A percentile compares a stretch with the other conserved stretches of the same genome.
These are phyloP conservation scores for Rhizopogon vinicolor DNA, from an alignment of 768 basidiomycete species.

Conservation along the genomic window DNA sequence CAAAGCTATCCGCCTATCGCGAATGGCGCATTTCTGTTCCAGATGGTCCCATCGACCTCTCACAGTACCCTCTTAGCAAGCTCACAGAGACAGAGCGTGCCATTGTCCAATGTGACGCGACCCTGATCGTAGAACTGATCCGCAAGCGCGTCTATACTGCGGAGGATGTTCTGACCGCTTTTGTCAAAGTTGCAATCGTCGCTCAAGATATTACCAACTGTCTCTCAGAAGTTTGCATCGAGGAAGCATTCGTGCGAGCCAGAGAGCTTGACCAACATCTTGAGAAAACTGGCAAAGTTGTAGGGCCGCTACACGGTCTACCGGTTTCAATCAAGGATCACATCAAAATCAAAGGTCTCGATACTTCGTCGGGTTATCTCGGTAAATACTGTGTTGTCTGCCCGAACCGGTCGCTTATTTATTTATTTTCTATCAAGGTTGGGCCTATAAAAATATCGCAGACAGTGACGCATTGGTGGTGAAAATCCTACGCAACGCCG, in stretches of 20 bases:
- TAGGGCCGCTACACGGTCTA: slow-evolving; percentile 42
- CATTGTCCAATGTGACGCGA: slow-evolving; percentile 28
- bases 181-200: slow-evolving; percentile 21
- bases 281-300: slow-evolving; percentile 38
- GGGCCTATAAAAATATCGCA: slow-evolving; percentile 34
- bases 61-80: slow-evolving; percentile 20
- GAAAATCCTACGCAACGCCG: slow-evolving; percentile 38
- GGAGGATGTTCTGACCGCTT: slow-evolving; percentile 21
- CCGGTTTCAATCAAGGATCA: slow-evolving; percentile 46
- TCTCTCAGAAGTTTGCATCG: slow-evolving; percentile 54
- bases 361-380: slow-evolving; percentile 32
- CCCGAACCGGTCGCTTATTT: slow-evolving; percentile 7
- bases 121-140: slow-evolving; percentile 17
- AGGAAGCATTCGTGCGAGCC: slow-evolving; percentile 44
- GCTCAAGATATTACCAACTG: slow-evolving; percentile 42
- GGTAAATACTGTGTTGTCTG: slow-evolving; percentile 7
- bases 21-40: slow-evolving; percentile 1
- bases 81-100: slow-evolving; percentile 21
- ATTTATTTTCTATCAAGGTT: slow-evolving; percentile 24
- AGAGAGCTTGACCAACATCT: slow-evolving; percentile 45
- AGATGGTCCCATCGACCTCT: slow-evolving; percentile 13
- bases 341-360: slow-evolving; percentile 38
- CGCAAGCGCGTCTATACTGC: slow-evolving; percentile 18
- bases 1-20: slow-evolving; percentile 8
- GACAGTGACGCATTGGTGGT: slow-evolving; percentile 40